These are phyloP conservation scores for Termitomyces sp. DNA, from an alignment of 768 basidiomycete genomes.

Conservation along the genomic window DNA sequence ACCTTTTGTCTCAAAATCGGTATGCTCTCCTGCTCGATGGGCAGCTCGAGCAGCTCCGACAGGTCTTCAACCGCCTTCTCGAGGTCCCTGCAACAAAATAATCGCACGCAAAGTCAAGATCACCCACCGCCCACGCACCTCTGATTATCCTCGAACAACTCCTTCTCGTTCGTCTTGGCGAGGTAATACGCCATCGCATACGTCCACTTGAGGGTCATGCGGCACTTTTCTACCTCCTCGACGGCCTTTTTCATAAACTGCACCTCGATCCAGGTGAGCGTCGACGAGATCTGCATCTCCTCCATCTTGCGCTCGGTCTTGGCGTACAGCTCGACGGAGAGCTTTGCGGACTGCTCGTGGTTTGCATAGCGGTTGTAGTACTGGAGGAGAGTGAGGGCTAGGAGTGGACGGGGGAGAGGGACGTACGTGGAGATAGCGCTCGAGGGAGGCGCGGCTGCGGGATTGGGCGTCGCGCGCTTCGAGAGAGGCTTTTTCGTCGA, in stretches of 20 bases:
- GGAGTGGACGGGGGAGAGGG: too few relatives aligned
- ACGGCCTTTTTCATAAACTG: slow-evolving; percentile 99
- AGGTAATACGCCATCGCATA: slow-evolving; percentile 99
- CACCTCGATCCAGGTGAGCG: slow-evolving; percentile 96
- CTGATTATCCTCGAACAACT: slow-evolving; percentile 97
- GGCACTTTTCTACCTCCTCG: slow-evolving; percentile 83
- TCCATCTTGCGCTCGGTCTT: slow-evolving; percentile 99
- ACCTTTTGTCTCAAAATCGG: slow-evolving; percentile 82
- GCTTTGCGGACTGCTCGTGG: slow-evolving; percentile 98
- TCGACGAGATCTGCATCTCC: slow-evolving; percentile 92
- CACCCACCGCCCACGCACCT: slow-evolving; percentile 33
- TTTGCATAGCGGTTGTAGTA: slow-evolving; percentile 99
- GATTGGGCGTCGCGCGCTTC: slow-evolving; percentile 92
- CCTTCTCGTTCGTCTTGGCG: slow-evolving; percentile 85
- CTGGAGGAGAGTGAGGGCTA: too few relatives aligned
- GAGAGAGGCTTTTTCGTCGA: slow-evolving; percentile 85
- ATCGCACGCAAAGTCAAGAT: too few relatives aligned
- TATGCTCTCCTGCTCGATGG: slow-evolving; percentile 82
- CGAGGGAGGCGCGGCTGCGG: slow-evolving; percentile 82
- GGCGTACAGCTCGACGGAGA: slow-evolving; percentile 85
- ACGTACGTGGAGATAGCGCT: slow-evolving; percentile 91
- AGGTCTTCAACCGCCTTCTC: slow-evolving; percentile 95
- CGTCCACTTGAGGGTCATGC: slow-evolving; percentile 98
- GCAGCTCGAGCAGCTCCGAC: slow-evolving; percentile 89
- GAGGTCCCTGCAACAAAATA: slow-evolving; percentile 55